A percentile compares a stretch with the other conserved stretches of the same genome.
Conservation (phyloP, 2,329 filamentous ascomycete genomes). For the Davidsoniella virescens region DNA sequence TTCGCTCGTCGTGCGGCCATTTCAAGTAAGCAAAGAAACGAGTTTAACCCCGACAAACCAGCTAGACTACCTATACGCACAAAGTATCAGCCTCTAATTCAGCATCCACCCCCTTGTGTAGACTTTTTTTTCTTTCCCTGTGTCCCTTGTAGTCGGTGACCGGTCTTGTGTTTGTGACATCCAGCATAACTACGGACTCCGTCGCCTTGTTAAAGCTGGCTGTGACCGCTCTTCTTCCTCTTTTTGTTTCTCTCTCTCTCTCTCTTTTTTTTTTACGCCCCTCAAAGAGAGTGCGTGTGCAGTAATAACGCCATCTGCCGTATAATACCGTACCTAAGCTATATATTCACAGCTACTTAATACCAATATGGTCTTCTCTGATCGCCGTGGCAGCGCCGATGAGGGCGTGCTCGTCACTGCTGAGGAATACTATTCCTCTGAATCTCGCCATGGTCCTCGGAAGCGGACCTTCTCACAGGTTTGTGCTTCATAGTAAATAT, state of each 20-base stretch:
- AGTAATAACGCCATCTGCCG: neutral
- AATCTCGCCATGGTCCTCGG: conserved; percentile 36
- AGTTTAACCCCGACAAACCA: too few relatives aligned
- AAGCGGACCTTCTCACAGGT: conserved; percentile 43
- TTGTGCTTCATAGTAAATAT: conserved; percentile 12
- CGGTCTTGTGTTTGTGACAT: too few relatives aligned
- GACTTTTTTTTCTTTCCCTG: too few relatives aligned
- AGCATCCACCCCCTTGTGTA: too few relatives aligned
- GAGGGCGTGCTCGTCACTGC: conserved; percentile 38
- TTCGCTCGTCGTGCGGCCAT: too few relatives aligned
- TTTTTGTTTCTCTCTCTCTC: neutral
- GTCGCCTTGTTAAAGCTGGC: too few relatives aligned
- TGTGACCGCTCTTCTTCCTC: neutral
- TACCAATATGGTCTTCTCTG: conserved; percentile 4
- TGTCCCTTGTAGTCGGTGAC: too few relatives aligned
- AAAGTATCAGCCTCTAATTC: too few relatives aligned
- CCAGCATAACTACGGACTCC: too few relatives aligned
- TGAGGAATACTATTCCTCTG: conserved; percentile 41
- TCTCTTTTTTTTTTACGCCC: too few relatives aligned
- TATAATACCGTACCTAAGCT: neutral
- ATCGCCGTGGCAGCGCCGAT: conserved; percentile 25
- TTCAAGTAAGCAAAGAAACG: too few relatives aligned
- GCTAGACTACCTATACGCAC: too few relatives aligned
- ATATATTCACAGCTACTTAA: neutral
- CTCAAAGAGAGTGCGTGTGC: neutral